Conservation (phyloP, 805 yeast species). For the Spathaspora passalidarum region DNA sequence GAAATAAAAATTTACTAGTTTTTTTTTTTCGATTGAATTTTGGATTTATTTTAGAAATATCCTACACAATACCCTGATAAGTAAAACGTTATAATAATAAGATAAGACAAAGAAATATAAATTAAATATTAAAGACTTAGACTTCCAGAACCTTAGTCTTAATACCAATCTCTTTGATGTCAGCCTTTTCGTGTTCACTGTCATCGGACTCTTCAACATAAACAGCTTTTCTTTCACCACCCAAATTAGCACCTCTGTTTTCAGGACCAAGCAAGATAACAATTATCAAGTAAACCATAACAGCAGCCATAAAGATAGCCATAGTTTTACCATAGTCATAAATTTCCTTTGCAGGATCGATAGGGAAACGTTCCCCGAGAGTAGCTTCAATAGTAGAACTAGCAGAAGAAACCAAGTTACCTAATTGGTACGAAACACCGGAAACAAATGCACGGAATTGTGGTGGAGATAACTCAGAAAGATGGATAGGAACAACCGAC, state of each 20-base stretch:
- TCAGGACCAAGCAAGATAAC: constrained; percentile 61
- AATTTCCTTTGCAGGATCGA: constrained; percentile 21
- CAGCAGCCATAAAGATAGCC: constrained; percentile 67
- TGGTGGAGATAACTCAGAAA: constrained; percentile 55
- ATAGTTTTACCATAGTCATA: constrained; percentile 67
- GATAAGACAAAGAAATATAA: no score
- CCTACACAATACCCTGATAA: no score
- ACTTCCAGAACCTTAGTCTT: constrained; percentile 1
- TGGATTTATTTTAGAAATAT: no score
- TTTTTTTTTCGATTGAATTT: no score
- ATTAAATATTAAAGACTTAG: background rate
- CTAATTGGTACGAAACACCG: constrained; percentile 67
- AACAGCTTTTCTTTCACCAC: constrained; percentile 14
- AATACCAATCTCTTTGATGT: constrained; percentile 1
- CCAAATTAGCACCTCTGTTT: constrained; percentile 29
- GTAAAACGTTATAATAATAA: no score
- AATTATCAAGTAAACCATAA: constrained; percentile 49
- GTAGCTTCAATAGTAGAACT: constrained; percentile 67
- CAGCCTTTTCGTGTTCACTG: constrained; percentile 2
- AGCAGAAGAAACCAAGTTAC: constrained; percentile 70
- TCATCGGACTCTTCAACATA: constrained; percentile 3
- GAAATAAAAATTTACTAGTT: no score
- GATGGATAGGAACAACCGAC: constrained; percentile 68
- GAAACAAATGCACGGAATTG: constrained; percentile 56
- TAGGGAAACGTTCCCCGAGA: constrained; percentile 60